Base-by-base conservation (phyloP, 331 rosid species). In the Rosa hybrid region DNA sequence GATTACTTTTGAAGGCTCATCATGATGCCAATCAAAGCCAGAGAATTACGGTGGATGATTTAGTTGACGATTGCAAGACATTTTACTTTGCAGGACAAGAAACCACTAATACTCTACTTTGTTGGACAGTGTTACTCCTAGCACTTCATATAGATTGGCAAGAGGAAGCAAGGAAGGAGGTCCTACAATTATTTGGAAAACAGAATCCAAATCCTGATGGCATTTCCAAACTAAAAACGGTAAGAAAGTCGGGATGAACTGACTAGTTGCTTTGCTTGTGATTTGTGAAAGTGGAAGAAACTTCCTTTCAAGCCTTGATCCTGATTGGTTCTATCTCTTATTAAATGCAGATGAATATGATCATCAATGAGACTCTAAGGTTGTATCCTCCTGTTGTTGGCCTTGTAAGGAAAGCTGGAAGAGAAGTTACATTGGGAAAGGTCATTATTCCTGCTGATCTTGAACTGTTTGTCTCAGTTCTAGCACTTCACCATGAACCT, bases 121-220 rank as follows among this genome's bases (percentile, higher is more conserved):
- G 6, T 65, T 77, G 80, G 74, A 77, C 74, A 4, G 34, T 77
- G 2, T 49, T 77, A 11, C 80, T 77, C 54, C 63, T 77, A 23
- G 80, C 74, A 34, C n/a, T 27, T 23, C 50, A 77, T 48, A 27
- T 41, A 16, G 44, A 77, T 65, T 77, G 80, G 80, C 80, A 77
- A 65, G 80, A 77, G 6, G 74, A 64, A 65, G 80, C 80, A 49
- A 77, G 80, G 51, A 65, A 77, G 63, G 80, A 77, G 80, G 80
- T 77, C 16, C 8, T 77, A 6, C 60, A 77, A 49, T 3, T 77
- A 50, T 77, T 65, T 5, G 74, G 80, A 7, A 64, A 64, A 77
- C 38, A 49, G 39, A 18, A 18, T 30, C 80, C 80, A 65, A 46
- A 77, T 50, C 34, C 27, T 12, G 80, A 77, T 65, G 74, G 80